phyloP scores from a whole-genome alignment of 2,329 filamentous ascomycete genomes.

The Sphaceloma murrayae region DNA sequence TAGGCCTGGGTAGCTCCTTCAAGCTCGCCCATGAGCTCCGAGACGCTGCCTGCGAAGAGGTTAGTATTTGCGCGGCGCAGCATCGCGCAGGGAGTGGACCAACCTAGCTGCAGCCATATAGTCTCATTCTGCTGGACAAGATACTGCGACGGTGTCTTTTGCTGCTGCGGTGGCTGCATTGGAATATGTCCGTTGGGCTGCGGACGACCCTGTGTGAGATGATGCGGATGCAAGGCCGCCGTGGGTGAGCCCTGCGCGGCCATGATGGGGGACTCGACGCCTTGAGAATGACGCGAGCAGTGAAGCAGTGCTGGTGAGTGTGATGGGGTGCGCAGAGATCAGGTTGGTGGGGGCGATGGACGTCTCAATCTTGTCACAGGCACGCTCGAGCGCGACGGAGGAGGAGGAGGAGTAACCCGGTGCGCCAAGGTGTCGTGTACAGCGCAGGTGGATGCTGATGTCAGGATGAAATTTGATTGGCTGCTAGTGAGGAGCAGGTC shows the following conservation, averaged over 20 bases:
- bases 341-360: not conserved
- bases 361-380: constrained; percentile 9
- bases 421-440: constrained; percentile 4
- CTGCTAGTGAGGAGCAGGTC: not conserved
- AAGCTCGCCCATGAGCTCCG: constrained; percentile 76
- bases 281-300: constrained; percentile 4
- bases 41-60: constrained; percentile 58
- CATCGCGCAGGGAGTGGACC: constrained; percentile 26
- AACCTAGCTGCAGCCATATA: constrained; percentile 91
- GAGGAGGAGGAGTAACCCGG: not conserved
- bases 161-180: constrained; percentile 41
- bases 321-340: not conserved
- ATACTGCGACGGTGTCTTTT: constrained; percentile 60
- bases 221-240: constrained; percentile 58
- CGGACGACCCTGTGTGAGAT: constrained; percentile 55
- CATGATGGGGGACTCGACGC: constrained; percentile 22
- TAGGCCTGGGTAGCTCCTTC: constrained; percentile 87
- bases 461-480: constrained; percentile 9
- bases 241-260: constrained; percentile 62
- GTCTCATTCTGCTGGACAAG: constrained; percentile 72
- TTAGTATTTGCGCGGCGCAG: constrained; percentile 15
- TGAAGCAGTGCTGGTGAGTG: not conserved
- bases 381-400: constrained; percentile 6
- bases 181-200: constrained; percentile 43
- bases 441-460: too few relatives aligned